Conservation (phyloP, 129 eudicot genomes). For the Tagetes erecta region DNA sequence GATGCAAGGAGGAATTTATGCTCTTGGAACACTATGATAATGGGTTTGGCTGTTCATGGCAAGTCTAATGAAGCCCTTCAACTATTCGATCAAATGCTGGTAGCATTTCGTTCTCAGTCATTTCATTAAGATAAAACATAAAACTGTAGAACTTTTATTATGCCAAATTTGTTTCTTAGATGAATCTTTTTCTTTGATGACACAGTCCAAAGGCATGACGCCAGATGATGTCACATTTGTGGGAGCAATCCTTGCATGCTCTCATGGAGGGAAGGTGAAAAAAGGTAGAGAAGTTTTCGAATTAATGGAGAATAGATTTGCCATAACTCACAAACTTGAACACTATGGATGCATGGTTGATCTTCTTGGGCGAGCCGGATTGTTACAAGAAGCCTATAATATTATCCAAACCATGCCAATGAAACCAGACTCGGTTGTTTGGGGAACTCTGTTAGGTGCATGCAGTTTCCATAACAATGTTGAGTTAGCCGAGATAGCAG, state of each 20-base stretch:
- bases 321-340: slow-evolving; percentile 54
- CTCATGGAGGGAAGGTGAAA: slow-evolving; percentile 62
- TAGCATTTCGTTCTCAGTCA: slow-evolving; percentile 18
- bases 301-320: slow-evolving; percentile 41
- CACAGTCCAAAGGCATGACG: slow-evolving; percentile 42
- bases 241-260: slow-evolving; percentile 68
- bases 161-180: neutral
- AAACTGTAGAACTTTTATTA: neutral
- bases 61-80: slow-evolving; percentile 53
- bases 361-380: slow-evolving; percentile 65
- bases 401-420: slow-evolving; percentile 62
- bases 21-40: slow-evolving; percentile 80
- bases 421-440: slow-evolving; percentile 59
- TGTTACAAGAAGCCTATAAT: slow-evolving; percentile 52
- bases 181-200: slow-evolving; percentile 12
- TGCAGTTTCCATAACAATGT: slow-evolving; percentile 67
- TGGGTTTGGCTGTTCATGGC: slow-evolving; percentile 82
- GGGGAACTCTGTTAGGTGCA: slow-evolving; percentile 69
- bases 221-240: slow-evolving; percentile 78
- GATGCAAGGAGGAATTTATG: slow-evolving; percentile 57
- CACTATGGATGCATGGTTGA: slow-evolving; percentile 83
- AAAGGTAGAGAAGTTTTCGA: slow-evolving; percentile 57
- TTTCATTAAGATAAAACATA: neutral
- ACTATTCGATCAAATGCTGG: slow-evolving; percentile 60
- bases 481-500: slow-evolving; percentile 64